A percentile compares a stretch with the other conserved stretches of the same genome.
phyloP scores from a whole-genome alignment of 2,329 filamentous ascomycete species.

The Hypoxylon sp. region DNA sequence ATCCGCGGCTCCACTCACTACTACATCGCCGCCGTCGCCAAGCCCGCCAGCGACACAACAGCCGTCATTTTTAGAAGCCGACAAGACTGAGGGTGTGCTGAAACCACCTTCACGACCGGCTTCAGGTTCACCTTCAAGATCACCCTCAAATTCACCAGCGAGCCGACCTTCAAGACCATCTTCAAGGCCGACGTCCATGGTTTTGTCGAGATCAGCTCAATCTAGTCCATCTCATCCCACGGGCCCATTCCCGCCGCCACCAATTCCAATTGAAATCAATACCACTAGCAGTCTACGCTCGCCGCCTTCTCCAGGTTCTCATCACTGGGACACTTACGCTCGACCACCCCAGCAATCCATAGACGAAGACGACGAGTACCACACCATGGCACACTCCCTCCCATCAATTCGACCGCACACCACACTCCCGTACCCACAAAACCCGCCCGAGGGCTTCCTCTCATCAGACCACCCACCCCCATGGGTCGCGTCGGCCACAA shows the following conservation, averaged over 20 bases:
- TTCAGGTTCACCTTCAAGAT: constrained; percentile 34
- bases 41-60: constrained; percentile 29
- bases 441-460: constrained; percentile 40
- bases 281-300: constrained; percentile 50
- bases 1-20: constrained; percentile 39
- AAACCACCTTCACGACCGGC: constrained; percentile 37
- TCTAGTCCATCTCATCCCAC: constrained; percentile 50
- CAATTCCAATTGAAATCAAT: constrained; percentile 53
- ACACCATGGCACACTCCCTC: constrained; percentile 41
- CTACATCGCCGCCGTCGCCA: constrained; percentile 30
- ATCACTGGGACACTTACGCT: constrained; percentile 21
- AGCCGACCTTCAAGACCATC: constrained; percentile 34
- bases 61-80: constrained; percentile 16
- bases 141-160: constrained; percentile 30
- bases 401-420: constrained; percentile 44
- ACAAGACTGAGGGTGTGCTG: constrained; percentile 18
- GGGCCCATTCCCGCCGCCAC: constrained; percentile 51
- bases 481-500: constrained; percentile 40
- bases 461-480: constrained; percentile 47
- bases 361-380: constrained; percentile 41
- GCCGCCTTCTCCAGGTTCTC: constrained; percentile 23
- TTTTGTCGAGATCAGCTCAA: constrained; percentile 40
- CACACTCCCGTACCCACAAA: constrained; percentile 45
- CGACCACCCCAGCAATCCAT: constrained; percentile 38
- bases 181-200: constrained; percentile 44